phyloP scores from a whole-genome alignment of 805 yeast species.

The Cyberlindnera petersonii region DNA sequence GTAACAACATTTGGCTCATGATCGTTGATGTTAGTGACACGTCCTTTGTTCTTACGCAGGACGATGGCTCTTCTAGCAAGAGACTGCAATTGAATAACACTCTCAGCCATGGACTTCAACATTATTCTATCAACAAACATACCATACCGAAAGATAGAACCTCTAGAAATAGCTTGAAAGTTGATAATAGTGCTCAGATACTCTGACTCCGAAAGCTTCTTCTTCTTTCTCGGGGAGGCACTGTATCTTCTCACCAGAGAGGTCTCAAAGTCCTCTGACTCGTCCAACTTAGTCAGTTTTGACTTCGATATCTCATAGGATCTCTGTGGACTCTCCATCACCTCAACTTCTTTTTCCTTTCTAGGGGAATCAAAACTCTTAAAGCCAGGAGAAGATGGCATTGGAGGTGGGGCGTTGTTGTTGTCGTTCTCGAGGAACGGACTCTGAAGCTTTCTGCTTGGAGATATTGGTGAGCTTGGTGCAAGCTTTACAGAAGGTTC shows the following conservation, averaged over 20 bases:
- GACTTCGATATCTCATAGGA: not conserved
- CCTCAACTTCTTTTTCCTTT: not conserved
- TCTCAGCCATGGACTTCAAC: slow-evolving; percentile 52
- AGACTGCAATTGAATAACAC: slow-evolving; percentile 46
- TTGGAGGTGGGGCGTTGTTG: slow-evolving; percentile 5
- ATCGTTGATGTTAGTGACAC: slow-evolving; percentile 26
- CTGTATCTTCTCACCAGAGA: slow-evolving; percentile 15
- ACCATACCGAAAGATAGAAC: slow-evolving; percentile 60
- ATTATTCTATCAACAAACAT: slow-evolving; percentile 61
- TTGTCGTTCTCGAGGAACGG: slow-evolving; percentile 20
- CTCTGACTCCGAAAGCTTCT: slow-evolving; percentile 20
- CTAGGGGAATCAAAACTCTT: slow-evolving; percentile 6
- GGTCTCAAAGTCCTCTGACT: slow-evolving; percentile 8
- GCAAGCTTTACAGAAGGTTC: too few species aligned
- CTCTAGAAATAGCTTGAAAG: slow-evolving; percentile 69
- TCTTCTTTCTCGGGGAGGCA: slow-evolving; percentile 22
- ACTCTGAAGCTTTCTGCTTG: slow-evolving; percentile 12
- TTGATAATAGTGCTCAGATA: slow-evolving; percentile 35
- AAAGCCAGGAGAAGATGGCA: slow-evolving; percentile 5
- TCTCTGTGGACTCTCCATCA: not conserved
- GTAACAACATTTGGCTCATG: slow-evolving; percentile 24
- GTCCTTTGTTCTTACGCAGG: slow-evolving; percentile 24
- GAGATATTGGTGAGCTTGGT: slow-evolving; percentile 4
- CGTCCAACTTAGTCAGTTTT: slow-evolving; percentile 2
- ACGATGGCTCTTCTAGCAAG: slow-evolving; percentile 46